Evolutionary conservation across 208 protist genomes (phyloP).

Genomic region (Balamuthia mandrillaris): DNA sequence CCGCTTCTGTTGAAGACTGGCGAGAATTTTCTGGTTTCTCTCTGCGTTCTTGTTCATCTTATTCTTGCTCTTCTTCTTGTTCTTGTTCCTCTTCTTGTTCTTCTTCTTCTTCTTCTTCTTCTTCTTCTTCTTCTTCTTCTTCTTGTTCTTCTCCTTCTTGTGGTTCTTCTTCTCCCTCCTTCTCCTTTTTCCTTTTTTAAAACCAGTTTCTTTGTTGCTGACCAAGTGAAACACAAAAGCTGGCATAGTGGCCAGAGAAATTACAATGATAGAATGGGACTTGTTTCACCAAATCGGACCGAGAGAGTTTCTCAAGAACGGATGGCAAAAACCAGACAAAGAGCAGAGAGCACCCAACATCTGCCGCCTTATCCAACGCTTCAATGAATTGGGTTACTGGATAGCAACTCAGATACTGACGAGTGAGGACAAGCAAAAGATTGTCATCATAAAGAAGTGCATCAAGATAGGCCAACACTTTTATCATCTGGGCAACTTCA

Average conservation of each 20-base stretch:
- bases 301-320: background rate
- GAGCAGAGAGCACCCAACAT: background rate
- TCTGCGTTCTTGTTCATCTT: too few species aligned
- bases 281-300: background rate
- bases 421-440: background rate
- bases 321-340: background rate
- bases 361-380: background rate
- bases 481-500: conserved; percentile 24
- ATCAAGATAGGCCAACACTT: conserved; percentile 3
- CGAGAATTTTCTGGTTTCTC: too few species aligned
- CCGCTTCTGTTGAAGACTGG: too few species aligned
- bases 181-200: too few species aligned
- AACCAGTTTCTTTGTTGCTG: too few species aligned
- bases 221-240: too few species aligned
- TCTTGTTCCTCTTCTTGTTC: too few species aligned
- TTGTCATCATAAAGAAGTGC: conserved; percentile 3
- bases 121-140: too few species aligned
- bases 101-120: too few species aligned
- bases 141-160: too few species aligned
- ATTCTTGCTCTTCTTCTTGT: too few species aligned
- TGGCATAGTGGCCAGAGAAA: background rate
- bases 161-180: too few species aligned
- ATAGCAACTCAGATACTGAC: background rate
- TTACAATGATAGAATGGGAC: background rate
- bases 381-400: background rate